Evolutionary conservation across 2,329 filamentous ascomycete genomes (phyloP).

Genomic region (Botrytis deweyae): DNA sequence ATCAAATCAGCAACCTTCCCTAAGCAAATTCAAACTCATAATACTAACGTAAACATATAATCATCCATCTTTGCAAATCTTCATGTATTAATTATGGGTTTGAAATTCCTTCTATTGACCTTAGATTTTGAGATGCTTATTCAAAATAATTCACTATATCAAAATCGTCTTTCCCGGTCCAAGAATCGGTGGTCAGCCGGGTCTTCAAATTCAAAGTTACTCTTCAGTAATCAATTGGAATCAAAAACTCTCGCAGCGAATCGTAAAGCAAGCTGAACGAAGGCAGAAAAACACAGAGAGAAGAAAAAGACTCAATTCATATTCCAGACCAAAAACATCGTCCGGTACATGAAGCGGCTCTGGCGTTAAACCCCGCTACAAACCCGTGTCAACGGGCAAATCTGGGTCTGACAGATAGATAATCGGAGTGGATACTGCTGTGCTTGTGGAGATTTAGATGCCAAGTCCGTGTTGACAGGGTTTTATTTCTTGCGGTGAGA

Average conservation of each 20-base stretch:
- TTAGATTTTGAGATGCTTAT: not conserved
- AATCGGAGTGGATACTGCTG: not conserved
- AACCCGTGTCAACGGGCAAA: not conserved
- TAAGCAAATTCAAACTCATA: not conserved
- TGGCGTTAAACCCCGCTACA: conserved; percentile 11
- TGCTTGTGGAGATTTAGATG: not conserved
- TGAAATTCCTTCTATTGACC: not conserved
- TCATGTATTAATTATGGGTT: not conserved
- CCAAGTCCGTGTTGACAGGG: not conserved
- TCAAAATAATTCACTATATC: not conserved
- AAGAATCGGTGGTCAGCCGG: not conserved
- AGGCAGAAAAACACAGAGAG: not conserved
- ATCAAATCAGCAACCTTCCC: not conserved
- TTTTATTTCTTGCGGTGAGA: conserved; percentile 20
- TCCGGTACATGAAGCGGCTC: conserved; percentile 5
- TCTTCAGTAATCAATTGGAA: not conserved
- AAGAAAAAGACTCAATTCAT: not conserved
- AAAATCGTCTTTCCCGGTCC: not conserved
- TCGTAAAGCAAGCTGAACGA: not conserved
- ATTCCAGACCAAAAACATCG: conserved; percentile 2
- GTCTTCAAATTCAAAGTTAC: not conserved
- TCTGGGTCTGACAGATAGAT: conserved; percentile 9
- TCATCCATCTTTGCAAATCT: conserved; percentile 36
- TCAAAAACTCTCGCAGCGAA: not conserved
- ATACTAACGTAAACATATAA: conserved; percentile 38